Base-by-base conservation (phyloP, 2,329 filamentous ascomycete genomes). In the Alternaria hordeiaustralica region DNA sequence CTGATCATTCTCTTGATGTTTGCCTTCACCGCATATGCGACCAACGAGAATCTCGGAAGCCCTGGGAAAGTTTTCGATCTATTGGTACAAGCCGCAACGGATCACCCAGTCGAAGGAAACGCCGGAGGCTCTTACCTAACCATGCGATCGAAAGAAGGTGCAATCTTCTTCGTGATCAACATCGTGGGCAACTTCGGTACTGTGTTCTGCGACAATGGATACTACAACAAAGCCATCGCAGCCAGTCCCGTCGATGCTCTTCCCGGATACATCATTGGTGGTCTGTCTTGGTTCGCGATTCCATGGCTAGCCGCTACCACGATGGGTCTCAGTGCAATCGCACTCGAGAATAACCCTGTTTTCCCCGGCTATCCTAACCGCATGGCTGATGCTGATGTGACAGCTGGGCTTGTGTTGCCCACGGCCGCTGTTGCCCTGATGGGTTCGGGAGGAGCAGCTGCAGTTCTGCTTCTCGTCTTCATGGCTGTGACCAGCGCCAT, bases 151-250 rank as follows among this genome's bases (percentile, higher is more conserved):
- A 88, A 87, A 62, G 90, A 95, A 71, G 94, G 94, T 6, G 92
- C 88, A 44, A 92, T 96, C 60, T 97, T 97, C 84, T 97, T 97
- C 79, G 89, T 96, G 41, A 96, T 96, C 81, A 96, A 96, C 80
- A 90, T 92, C 51, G 90, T 94, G 36, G 92, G 92, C 44, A 94
- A 94, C 80, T 96, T 95, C 64, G 90, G 84, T 6, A 94, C 92
- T 1, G 92, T 96, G 5, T 96, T 96, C 83, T 85, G 93, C 47
- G 93, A 96, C 75, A 94, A 94, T 68, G 90, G 80, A 55, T 97
- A 96, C 82, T 97, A 94, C 82, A 96, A 97, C 85, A 97, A 97
- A 80, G 94, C 93, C 30, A 97, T 97, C 72, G 93, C 94, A 7
- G 93, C 94, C 0, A 91, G 89, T 21, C 93, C 93, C 1, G 91